phyloP scores from a whole-genome alignment of 805 yeast species.

The Lachancea sp. region DNA sequence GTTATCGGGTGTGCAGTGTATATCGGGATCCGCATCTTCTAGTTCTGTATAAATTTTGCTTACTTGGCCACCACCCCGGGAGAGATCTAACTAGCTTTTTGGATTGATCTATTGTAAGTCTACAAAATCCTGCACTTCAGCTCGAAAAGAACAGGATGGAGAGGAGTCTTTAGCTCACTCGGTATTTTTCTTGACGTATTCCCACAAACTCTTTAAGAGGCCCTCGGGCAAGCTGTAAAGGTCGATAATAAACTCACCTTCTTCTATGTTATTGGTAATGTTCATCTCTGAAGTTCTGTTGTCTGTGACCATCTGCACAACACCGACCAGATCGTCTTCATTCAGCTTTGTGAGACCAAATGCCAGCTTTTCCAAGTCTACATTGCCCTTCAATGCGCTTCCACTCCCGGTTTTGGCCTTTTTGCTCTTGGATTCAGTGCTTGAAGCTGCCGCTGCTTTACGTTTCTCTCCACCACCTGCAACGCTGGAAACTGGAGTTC shows the following conservation, averaged over 20 bases:
- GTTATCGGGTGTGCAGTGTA: no score
- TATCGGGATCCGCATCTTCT: background rate
- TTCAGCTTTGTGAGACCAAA: constrained; percentile 79
- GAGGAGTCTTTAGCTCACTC: constrained; percentile 16
- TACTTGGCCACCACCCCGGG: no score
- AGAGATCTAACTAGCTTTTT: no score
- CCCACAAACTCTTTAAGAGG: constrained; percentile 88
- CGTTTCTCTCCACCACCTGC: constrained; percentile 28
- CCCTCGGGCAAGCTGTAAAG: constrained; percentile 88
- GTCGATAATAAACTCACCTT: constrained; percentile 96
- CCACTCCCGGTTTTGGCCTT: constrained; percentile 41
- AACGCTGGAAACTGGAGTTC: constrained; percentile 18
- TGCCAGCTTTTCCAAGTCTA: constrained; percentile 87
- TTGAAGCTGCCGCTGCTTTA: constrained; percentile 20
- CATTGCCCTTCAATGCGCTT: constrained; percentile 56
- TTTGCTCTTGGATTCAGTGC: constrained; percentile 40
- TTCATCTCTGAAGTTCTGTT: constrained; percentile 93
- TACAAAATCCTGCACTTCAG: no score
- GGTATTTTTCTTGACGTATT: constrained; percentile 73
- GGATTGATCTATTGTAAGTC: no score
- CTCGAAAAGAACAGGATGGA: background rate
- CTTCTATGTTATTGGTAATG: constrained; percentile 90
- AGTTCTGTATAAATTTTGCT: no score
- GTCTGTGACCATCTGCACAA: constrained; percentile 96
- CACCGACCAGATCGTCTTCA: constrained; percentile 89